Conservation (phyloP, 148 eudicot genomes). For the Heliosperma pusillum region DNA sequence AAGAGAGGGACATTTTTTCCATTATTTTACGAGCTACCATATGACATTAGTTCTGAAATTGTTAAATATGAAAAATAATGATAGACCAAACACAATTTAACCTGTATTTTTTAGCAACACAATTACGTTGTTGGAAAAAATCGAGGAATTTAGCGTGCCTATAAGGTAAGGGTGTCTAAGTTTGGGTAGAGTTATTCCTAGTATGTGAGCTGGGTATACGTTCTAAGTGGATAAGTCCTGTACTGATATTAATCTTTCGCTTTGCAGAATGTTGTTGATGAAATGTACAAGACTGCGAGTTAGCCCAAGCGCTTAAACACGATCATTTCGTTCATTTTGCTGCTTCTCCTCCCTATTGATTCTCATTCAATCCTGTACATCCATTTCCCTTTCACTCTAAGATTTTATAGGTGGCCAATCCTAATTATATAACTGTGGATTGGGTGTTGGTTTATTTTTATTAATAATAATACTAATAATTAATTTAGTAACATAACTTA, state of each 20-base stretch:
- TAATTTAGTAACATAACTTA: neutral
- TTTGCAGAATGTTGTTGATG: conserved; percentile 61
- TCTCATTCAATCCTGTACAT: conserved; percentile 21
- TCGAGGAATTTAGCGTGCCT: neutral
- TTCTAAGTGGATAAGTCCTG: neutral
- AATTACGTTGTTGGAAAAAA: no score
- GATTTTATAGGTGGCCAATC: neutral
- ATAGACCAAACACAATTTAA: neutral
- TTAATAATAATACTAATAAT: neutral
- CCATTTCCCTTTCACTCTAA: conserved; percentile 1
- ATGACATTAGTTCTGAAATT: neutral
- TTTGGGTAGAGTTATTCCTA: no score
- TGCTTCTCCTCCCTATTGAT: neutral
- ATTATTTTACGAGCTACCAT: neutral
- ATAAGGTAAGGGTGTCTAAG: neutral
- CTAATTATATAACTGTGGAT: neutral
- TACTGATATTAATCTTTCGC: neutral
- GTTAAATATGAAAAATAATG: neutral
- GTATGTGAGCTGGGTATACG: neutral
- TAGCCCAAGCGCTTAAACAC: conserved; percentile 25
- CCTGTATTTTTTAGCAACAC: neutral
- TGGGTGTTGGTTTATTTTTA: neutral
- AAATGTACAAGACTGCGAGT: conserved; percentile 54
- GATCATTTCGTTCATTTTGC: neutral
- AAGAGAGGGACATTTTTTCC: neutral